phyloP scores from a whole-genome alignment of 2,329 filamentous ascomycete genomes.

The Bipolaris bicolor region DNA sequence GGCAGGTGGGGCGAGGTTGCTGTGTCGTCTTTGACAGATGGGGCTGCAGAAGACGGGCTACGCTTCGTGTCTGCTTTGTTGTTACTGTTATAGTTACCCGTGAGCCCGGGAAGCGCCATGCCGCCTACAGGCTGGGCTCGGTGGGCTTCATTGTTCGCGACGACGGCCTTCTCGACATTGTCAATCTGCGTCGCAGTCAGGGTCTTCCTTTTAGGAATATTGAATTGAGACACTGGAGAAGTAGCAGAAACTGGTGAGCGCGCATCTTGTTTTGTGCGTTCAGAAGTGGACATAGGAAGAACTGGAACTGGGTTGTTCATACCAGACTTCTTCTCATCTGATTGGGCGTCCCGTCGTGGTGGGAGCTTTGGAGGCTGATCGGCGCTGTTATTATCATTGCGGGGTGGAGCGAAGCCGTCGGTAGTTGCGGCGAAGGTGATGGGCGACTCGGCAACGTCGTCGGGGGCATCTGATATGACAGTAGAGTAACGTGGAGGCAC shows the following conservation, averaged over 20 bases:
- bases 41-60: slow-evolving; percentile 2
- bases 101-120: slow-evolving; percentile 30
- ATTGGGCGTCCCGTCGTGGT: slow-evolving; percentile 27
- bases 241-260: slow-evolving; percentile 19
- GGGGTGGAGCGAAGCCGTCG: slow-evolving; percentile 48
- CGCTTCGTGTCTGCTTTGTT: slow-evolving; percentile 13
- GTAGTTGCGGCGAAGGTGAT: slow-evolving; percentile 48
- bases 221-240: slow-evolving; percentile 44
- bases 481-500: slow-evolving; percentile 55
- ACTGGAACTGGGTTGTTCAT: slow-evolving; percentile 38
- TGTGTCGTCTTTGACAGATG: slow-evolving; percentile 22
- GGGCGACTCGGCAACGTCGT: slow-evolving; percentile 49
- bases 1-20: slow-evolving; percentile 21
- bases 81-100: slow-evolving; percentile 12
- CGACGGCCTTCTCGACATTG: slow-evolving; percentile 40
- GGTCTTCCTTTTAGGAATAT: slow-evolving; percentile 54
- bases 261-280: slow-evolving; percentile 16
- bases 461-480: slow-evolving; percentile 48
- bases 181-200: slow-evolving; percentile 52
- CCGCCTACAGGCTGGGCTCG: slow-evolving; percentile 20
- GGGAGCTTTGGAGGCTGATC: slow-evolving; percentile 19
- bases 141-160: slow-evolving; percentile 25
- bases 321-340: slow-evolving; percentile 48
- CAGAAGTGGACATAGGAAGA: slow-evolving; percentile 25
- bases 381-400: slow-evolving; percentile 20